Base-by-base conservation (phyloP, 2,329 filamentous ascomycete genomes). In the Coniochaeta sp. region DNA sequence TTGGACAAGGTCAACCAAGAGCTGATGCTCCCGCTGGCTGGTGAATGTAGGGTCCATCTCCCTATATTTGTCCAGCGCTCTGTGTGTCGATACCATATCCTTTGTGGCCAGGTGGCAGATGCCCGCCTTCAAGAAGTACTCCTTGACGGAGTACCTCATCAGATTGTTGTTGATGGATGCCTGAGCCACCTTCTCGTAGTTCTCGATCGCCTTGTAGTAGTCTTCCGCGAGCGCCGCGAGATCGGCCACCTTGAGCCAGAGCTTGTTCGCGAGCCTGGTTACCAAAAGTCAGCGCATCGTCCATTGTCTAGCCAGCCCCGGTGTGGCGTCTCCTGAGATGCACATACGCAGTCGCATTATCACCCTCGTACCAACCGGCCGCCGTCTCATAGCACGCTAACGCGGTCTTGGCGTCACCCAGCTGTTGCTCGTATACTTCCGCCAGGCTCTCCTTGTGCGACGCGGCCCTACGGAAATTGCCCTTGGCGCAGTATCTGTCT, bases 91-190 rank as follows among this genome's bases (percentile, higher is more conserved):
- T 59, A 97, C 89, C 68, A 89, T 78, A 72, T 98, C 93, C 62
- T 80, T 80, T 19, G 79, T 80, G 42, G 85, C 85, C 40, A 98
- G 81, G 72, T 96, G 89, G 78, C 93, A 97, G 71, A 98, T 90
- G 34, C 92, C 93, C 0, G 91, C 91, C 78, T 97, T 96, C 70
- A 98, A 82, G 70, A 97, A 88, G 77, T 97, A 97, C 65, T 97
- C 92, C 76, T 97, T 98, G 64, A 98, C 91, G 55, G 86, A 91
- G 85, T 91, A 96, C 72, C 88, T 90, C 90, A 96, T 93, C 61
- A 96, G 80, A 74, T 96, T 95, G 79, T 96, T 97, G 74, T 87
- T 87, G 68, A 96, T 87, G 38, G 89, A 89, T 50, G 84, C 82
- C 60, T 84, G 82, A 47, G 91, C 89, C 56, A 97, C 91, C 69